A percentile compares a stretch with the other conserved stretches of the same genome.
phyloP scores from a whole-genome alignment of 1,139 yeast species.

The Kodamaea alishanica region DNA sequence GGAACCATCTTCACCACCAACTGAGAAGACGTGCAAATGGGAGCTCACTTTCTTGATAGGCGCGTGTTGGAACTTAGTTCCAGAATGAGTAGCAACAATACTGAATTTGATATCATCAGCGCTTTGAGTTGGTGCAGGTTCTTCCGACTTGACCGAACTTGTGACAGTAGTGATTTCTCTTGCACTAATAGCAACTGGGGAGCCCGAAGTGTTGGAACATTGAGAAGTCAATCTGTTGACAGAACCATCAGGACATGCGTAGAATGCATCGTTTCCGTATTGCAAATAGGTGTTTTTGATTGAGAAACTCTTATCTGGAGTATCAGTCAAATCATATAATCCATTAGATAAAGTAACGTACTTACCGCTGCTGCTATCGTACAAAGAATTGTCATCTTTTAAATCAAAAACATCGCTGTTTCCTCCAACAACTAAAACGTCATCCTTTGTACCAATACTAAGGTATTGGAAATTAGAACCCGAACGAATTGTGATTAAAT shows the following conservation, averaged over 20 bases:
- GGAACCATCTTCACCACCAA: slow-evolving; percentile 29
- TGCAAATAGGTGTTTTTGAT: slow-evolving; percentile 15
- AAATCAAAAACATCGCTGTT: slow-evolving; percentile 13
- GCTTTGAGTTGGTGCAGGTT: slow-evolving; percentile 2
- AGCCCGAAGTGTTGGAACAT: slow-evolving; percentile 10
- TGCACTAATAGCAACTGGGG: slow-evolving; percentile 13
- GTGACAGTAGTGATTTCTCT: slow-evolving; percentile 2
- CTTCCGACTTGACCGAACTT: slow-evolving; percentile 1
- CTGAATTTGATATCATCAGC: slow-evolving; percentile 12
- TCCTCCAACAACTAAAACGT: slow-evolving; percentile 19
- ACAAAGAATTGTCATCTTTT: slow-evolving; percentile 21
- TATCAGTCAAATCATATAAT: slow-evolving; percentile 12
- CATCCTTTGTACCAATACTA: slow-evolving; percentile 9
- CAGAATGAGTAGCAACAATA: slow-evolving; percentile 20
- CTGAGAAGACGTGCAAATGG: slow-evolving; percentile 30
- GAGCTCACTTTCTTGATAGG: slow-evolving; percentile 25
- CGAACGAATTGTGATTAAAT: slow-evolving; percentile 21
- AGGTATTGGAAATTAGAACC: slow-evolving; percentile 24
- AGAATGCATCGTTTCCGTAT: slow-evolving; percentile 14
- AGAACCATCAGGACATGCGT: slow-evolving; percentile 19
- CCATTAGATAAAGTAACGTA: slow-evolving; percentile 14
- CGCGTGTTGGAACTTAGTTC: slow-evolving; percentile 19
- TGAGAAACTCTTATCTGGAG: slow-evolving; percentile 18
- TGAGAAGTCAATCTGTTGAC: slow-evolving; percentile 9
- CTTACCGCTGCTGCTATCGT: slow-evolving; percentile 17